Base-by-base conservation (phyloP, 208 protist genomes). In the Spongospora subterranea region DNA sequence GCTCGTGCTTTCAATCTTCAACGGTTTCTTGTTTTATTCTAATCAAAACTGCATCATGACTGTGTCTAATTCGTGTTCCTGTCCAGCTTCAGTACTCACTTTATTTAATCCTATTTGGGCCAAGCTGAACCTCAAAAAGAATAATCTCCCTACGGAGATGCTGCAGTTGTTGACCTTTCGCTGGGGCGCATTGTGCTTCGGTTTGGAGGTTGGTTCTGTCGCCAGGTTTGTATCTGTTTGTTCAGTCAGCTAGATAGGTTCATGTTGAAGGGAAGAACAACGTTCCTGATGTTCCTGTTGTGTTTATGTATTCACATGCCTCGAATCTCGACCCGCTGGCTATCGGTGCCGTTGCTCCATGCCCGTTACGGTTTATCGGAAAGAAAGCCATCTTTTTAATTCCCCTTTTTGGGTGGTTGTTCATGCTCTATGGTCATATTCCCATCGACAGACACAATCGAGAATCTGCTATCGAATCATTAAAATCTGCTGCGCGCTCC, bases 221-320 rank as follows among this genome's bases (percentile, higher is more conserved):
- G 6, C 17, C 6, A 40, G 6, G 71, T 43, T 13, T 82, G 17
- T n/a, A 20, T 35, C 6, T 40, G 35, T 20, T 43, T 35, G 6
- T 6, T 13, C 71, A 40, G n/a, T 39, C 6, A 40, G 6, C 6
- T 43, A 20, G 50, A 6, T 43, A 82, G 71, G n/a, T 82, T 35
- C n/a, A n/a, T 43, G n/a, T 35, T n/a, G 40, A 45, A 45, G 71
- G 71, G 17, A 35, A 35, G 71, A n/a, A 82, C 11, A 6, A 82
- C 11, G 6, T 82, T 6, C 71, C 71, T 40, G n/a, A 43, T 43
- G 13, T 13, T 6, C 71, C 71, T 20, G 17, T 45, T 6, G 13
- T 82, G 6, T 82, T 82, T n/a, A 82, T 82, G 71, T 82, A 45
- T 43, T 82, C 71, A 20, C 71, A 82, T n/a, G 71, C 35, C 13